A percentile compares a stretch with the other conserved stretches of the same genome.
phyloP scores from a whole-genome alignment of 805 yeast genomes.

The Barnettozyma siamensis region DNA sequence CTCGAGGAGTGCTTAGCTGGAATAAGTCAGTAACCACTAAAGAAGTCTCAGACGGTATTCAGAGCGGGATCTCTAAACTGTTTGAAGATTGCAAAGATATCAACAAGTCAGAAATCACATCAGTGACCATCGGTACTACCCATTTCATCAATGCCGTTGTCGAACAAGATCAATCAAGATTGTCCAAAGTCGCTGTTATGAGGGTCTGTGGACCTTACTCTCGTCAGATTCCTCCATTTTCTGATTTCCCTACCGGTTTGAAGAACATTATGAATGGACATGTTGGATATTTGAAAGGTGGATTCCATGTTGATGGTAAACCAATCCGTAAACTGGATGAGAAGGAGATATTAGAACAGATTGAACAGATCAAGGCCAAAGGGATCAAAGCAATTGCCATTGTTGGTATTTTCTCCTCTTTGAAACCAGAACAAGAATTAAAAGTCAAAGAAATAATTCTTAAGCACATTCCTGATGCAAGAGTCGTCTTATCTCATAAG shows the following conservation, averaged over 20 bases:
- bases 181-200: constrained; percentile 38
- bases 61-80: constrained; percentile 29
- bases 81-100: constrained; percentile 25
- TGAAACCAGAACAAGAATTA: constrained; percentile 33
- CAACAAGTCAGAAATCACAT: constrained; percentile 27
- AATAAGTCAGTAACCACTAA: constrained; percentile 39
- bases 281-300: constrained; percentile 33
- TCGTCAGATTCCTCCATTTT: constrained; percentile 32
- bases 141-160: constrained; percentile 46
- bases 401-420: constrained; percentile 35
- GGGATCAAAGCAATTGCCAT: constrained; percentile 35
- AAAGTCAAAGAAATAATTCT: constrained; percentile 28
- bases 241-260: constrained; percentile 38
- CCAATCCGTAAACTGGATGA: constrained; percentile 31
- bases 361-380: constrained; percentile 25
- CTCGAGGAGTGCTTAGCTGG: constrained; percentile 36
- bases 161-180: constrained; percentile 37
- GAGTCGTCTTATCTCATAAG: constrained; percentile 34
- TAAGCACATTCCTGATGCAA: constrained; percentile 29
- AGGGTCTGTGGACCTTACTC: constrained; percentile 40
- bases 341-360: constrained; percentile 24
- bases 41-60: constrained; percentile 40
- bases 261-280: constrained; percentile 31
- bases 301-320: constrained; percentile 36
- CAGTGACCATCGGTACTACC: constrained; percentile 45